Conservation (phyloP, 352 stramenopile species). For the Pythium oligandrum region DNA sequence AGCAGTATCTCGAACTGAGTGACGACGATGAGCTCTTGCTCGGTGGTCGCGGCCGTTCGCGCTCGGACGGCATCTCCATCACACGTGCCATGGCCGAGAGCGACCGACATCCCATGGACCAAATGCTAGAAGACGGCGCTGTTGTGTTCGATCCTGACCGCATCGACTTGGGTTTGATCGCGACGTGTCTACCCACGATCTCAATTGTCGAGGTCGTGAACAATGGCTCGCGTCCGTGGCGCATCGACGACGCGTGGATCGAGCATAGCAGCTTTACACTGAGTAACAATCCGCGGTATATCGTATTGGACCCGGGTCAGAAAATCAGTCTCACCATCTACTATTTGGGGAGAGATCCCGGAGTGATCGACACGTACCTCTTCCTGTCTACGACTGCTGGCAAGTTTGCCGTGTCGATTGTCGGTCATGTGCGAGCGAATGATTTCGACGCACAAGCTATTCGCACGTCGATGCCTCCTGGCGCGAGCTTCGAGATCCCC, state of each 20-base stretch:
- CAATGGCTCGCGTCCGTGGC: constrained; percentile 19
- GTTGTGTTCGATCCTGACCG: constrained; percentile 34
- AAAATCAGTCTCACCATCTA: constrained; percentile 32
- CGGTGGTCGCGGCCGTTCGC: constrained; percentile 7
- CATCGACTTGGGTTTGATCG: constrained; percentile 29
- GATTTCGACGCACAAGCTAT: constrained; percentile 23
- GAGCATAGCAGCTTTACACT: constrained; percentile 39
- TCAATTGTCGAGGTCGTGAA: constrained; percentile 38
- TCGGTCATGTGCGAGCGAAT: constrained; percentile 25
- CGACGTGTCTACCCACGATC: constrained; percentile 29
- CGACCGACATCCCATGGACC: neutral
- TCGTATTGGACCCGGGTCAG: constrained; percentile 28
- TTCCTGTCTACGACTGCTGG: constrained; percentile 43
- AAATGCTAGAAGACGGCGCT: constrained; percentile 14
- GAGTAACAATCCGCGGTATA: constrained; percentile 25
- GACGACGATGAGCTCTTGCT: constrained; percentile 3
- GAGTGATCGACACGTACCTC: constrained; percentile 21
- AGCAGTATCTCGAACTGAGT: constrained; percentile 1
- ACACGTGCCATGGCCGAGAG: constrained; percentile 13
- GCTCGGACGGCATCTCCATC: constrained; percentile 35
- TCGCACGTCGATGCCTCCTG: constrained; percentile 26
- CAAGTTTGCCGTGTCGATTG: constrained; percentile 35
- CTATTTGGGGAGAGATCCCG: constrained; percentile 23
- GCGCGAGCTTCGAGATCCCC: constrained; percentile 23
- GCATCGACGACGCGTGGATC: constrained; percentile 36